Evolutionary conservation across 1,139 yeast species (phyloP).

Genomic region (Taphrina wiesneri): DNA sequence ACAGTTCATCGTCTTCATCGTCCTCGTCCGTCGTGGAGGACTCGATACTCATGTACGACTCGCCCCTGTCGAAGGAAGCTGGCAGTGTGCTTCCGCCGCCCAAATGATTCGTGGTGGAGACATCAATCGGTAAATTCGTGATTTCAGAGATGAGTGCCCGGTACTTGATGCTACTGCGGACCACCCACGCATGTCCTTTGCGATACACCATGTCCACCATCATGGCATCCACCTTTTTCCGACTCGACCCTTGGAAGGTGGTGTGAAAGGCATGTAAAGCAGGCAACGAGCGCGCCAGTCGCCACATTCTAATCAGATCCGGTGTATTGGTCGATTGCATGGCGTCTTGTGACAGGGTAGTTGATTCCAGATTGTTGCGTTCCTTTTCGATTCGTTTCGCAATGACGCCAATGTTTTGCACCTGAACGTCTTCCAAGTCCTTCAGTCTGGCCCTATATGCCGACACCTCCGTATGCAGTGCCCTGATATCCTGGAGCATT

Average conservation of each 20-base stretch:
- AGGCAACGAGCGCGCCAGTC: slow-evolving; percentile 17
- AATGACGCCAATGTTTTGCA: slow-evolving; percentile 16
- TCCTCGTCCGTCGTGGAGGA: background rate
- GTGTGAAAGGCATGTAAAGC: slow-evolving; percentile 4
- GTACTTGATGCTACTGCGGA: slow-evolving; percentile 10
- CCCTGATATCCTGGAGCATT: slow-evolving; percentile 21
- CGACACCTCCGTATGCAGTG: slow-evolving; percentile 12
- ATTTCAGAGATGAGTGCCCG: slow-evolving; percentile 14
- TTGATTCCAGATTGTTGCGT: background rate
- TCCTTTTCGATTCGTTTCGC: slow-evolving; percentile 18
- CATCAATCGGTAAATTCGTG: slow-evolving; percentile 2
- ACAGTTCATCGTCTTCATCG: slow-evolving; percentile 7
- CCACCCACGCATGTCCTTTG: slow-evolving; percentile 23
- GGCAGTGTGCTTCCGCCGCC: background rate
- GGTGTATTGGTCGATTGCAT: slow-evolving; percentile 14
- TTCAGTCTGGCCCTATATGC: slow-evolving; percentile 8
- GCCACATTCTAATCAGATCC: slow-evolving; percentile 19
- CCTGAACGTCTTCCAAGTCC: slow-evolving; percentile 7
- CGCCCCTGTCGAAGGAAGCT: background rate
- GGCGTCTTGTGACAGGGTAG: background rate
- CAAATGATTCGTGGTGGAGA: background rate
- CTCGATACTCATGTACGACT: background rate
- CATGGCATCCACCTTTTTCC: slow-evolving; percentile 1
- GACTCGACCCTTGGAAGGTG: slow-evolving; percentile 3
- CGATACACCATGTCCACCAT: slow-evolving; percentile 19